phyloP scores from a whole-genome alignment of 1,284 basidiomycete genomes.

The Agroathelia rolfsii region DNA sequence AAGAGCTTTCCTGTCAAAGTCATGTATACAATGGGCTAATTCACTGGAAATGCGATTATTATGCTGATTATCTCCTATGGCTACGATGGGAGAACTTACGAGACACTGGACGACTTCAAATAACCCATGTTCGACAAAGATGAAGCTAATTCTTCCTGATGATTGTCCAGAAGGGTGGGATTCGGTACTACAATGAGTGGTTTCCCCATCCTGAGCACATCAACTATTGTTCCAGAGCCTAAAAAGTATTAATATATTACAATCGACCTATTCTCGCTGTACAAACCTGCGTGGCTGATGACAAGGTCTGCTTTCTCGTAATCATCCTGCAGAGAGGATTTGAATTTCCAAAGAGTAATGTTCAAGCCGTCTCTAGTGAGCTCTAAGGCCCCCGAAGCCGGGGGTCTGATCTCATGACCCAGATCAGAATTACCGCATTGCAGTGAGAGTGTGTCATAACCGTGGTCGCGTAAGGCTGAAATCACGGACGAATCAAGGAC shows the following conservation, averaged over 20 bases:
- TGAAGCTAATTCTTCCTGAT: conserved; percentile 83
- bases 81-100: conserved; percentile 30
- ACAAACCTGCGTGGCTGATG: conserved; percentile 86
- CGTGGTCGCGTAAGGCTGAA: conserved; percentile 37
- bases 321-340: conserved; percentile 55
- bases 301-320: conserved; percentile 66
- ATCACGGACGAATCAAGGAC: conserved; percentile 52
- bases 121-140: conserved; percentile 57
- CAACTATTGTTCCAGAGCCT: conserved; percentile 94
- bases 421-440: conserved; percentile 64
- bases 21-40: conserved; percentile 39
- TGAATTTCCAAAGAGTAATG: conserved; percentile 66
- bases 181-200: conserved; percentile 87
- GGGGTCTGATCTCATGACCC: conserved; percentile 12
- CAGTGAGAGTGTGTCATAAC: conserved; percentile 52
- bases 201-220: conserved; percentile 68
- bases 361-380: conserved; percentile 33
- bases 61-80: conserved; percentile 11
- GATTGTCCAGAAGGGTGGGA: conserved; percentile 81
- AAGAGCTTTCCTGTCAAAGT: conserved; percentile 34
- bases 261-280: conserved; percentile 4
- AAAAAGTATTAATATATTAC: conserved; percentile 9
- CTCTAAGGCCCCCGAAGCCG: conserved; percentile 14
- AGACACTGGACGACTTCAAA: conserved; percentile 48
- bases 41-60: conserved; percentile 29